These are phyloP conservation scores for Cryptococcus sp. DNA, from an alignment of 1,284 basidiomycete genomes.

Conservation along the genomic window DNA sequence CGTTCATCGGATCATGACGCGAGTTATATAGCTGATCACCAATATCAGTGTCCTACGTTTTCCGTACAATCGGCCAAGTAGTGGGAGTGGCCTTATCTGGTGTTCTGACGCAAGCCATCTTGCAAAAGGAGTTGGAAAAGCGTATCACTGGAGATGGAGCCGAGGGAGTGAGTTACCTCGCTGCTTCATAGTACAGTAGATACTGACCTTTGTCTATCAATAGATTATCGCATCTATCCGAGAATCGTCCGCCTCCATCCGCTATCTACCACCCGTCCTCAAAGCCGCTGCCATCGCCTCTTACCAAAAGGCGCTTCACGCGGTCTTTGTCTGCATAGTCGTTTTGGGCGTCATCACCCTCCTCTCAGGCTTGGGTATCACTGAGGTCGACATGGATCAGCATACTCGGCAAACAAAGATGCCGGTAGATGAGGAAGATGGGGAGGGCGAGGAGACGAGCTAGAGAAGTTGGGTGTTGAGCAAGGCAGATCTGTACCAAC, in stretches of 20 bases:
- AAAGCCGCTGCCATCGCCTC: conserved; percentile 72
- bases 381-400: conserved; percentile 38
- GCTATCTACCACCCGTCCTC: conserved; percentile 63
- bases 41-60: conserved; percentile 76
- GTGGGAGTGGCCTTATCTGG: conserved; percentile 82
- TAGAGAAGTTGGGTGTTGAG: not conserved
- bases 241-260: conserved; percentile 78
- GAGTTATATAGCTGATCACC: not conserved
- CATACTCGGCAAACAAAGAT: not conserved
- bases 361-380: conserved; percentile 36
- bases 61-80: conserved; percentile 86
- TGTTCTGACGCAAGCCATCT: conserved; percentile 72
- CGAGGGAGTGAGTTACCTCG: conserved; percentile 61
- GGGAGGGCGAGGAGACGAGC: not conserved
- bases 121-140: conserved; percentile 66
- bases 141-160: conserved; percentile 74
- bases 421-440: conserved; percentile 1
- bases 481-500: too few relatives aligned
- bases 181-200: not conserved
- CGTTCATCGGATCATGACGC: conserved; percentile 47
- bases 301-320: conserved; percentile 77
- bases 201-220: not conserved
- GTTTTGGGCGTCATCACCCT: conserved; percentile 46
- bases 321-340: conserved; percentile 79
- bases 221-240: conserved; percentile 61